These are phyloP conservation scores for Pistacia integerrima DNA, from an alignment of 345 rosid genomes.

Conservation along the genomic window DNA sequence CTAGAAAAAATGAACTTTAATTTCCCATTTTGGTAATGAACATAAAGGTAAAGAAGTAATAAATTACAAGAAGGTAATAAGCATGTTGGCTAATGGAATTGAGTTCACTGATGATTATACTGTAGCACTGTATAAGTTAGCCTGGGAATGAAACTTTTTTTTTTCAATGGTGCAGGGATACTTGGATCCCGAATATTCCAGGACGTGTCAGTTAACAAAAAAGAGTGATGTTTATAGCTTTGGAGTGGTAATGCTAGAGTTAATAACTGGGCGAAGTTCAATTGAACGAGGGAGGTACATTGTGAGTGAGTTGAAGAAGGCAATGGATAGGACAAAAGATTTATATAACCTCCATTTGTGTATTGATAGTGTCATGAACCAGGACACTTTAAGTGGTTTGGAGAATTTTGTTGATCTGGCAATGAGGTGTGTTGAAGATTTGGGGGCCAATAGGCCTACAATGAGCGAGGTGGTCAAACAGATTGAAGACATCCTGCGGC, in stretches of 20 bases:
- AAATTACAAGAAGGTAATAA: too few species aligned
- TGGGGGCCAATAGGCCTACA: slow-evolving; percentile 56
- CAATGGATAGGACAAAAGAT: background rate
- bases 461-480: slow-evolving; percentile 79
- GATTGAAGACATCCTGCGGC: slow-evolving; percentile 64
- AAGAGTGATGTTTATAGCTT: slow-evolving; percentile 18
- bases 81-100: too few species aligned
- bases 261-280: background rate
- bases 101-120: too few species aligned
- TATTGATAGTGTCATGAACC: slow-evolving; percentile 29
- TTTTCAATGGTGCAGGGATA: background rate
- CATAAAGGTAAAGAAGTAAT: too few species aligned
- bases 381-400: slow-evolving; percentile 49
- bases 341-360: background rate
- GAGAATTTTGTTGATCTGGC: slow-evolving; percentile 66
- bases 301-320: background rate
- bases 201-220: background rate
- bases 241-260: slow-evolving; percentile 10
- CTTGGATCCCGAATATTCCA: slow-evolving; percentile 16
- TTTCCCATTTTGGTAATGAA: background rate
- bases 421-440: slow-evolving; percentile 59
- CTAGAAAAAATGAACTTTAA: background rate
- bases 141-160: background rate
- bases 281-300: background rate
- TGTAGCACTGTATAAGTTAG: too few species aligned